Conservation (phyloP, 331 rosid species). For the Erythrophleum ivorense region DNA sequence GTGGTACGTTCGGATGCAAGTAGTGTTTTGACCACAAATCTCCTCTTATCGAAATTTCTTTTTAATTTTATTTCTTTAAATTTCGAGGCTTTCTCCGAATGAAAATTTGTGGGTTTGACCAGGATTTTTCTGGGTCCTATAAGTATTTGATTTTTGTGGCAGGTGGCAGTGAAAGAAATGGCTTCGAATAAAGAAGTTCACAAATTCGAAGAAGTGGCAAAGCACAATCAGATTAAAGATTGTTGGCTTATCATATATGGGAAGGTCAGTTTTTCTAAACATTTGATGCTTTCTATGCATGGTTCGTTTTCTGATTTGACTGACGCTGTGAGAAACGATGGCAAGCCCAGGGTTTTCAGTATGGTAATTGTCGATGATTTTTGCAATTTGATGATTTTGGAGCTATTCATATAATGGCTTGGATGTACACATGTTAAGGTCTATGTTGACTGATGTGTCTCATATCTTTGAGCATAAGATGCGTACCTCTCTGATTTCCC, state of each 20-base stretch:
- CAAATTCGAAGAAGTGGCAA: conserved; percentile 63
- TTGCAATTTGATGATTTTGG: background rate
- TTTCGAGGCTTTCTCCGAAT: background rate
- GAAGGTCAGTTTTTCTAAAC: conserved; percentile 8
- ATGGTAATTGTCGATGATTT: background rate
- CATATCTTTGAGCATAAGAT: background rate
- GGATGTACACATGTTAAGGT: background rate
- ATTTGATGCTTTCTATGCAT: background rate
- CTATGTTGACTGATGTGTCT: background rate
- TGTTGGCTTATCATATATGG: conserved; percentile 61
- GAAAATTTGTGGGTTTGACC: conserved; percentile 36
- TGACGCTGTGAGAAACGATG: background rate
- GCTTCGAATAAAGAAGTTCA: conserved; percentile 71
- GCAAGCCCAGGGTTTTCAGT: background rate
- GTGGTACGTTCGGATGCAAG: conserved; percentile 9
- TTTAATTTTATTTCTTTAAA: background rate
- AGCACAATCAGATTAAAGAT: conserved; percentile 80
- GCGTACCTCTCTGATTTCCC: background rate
- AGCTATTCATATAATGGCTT: background rate
- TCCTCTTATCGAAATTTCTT: background rate
- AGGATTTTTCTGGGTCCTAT: background rate
- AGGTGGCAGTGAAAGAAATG: conserved; percentile 57
- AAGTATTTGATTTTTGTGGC: conserved; percentile 31
- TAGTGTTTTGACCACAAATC: background rate
- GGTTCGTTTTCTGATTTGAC: background rate